Percentiles rank a stretch among this genome's conserved stretches.
Evolutionary conservation across 176 grass and related monocot species (phyloP).

Genomic region (Chrysopogon serrulatus): DNA sequence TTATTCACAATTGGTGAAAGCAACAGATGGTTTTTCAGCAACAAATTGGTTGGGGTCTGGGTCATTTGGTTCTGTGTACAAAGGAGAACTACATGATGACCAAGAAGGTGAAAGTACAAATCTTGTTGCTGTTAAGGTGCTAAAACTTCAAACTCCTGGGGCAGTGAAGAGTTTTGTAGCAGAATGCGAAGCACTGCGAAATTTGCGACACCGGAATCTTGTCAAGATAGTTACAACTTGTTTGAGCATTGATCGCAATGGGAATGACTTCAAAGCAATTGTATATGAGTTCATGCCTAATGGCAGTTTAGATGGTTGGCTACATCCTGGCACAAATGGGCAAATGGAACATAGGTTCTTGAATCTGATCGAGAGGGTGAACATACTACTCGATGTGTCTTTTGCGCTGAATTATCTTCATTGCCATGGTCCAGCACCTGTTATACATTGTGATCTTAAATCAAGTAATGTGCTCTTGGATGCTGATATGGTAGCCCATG

Average conservation of each 20-base stretch:
- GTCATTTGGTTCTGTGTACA: constrained; percentile 31
- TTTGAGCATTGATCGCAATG: constrained; percentile 24
- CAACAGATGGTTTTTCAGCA: neutral
- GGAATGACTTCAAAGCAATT: constrained; percentile 44
- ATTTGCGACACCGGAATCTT: constrained; percentile 30
- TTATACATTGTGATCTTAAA: neutral
- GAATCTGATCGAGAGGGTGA: neutral
- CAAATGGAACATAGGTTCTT: neutral
- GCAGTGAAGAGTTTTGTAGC: constrained; percentile 14
- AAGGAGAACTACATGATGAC: neutral
- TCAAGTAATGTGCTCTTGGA: neutral
- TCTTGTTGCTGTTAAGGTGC: constrained; percentile 33
- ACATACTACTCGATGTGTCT: constrained; percentile 30
- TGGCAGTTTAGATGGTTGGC: constrained; percentile 20
- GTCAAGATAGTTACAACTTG: constrained; percentile 29
- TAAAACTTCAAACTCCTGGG: constrained; percentile 8
- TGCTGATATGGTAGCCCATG: no score
- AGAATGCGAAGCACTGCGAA: constrained; percentile 35
- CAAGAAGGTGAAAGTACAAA: neutral
- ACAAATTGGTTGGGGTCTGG: constrained; percentile 2
- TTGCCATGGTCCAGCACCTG: neutral
- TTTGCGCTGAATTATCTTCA: constrained; percentile 32
- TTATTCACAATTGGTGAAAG: neutral
- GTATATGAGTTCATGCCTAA: constrained; percentile 22
- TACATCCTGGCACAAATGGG: neutral